Conservation (phyloP, 2,329 filamentous ascomycete species). For the Aspergillus quadricinctus region DNA sequence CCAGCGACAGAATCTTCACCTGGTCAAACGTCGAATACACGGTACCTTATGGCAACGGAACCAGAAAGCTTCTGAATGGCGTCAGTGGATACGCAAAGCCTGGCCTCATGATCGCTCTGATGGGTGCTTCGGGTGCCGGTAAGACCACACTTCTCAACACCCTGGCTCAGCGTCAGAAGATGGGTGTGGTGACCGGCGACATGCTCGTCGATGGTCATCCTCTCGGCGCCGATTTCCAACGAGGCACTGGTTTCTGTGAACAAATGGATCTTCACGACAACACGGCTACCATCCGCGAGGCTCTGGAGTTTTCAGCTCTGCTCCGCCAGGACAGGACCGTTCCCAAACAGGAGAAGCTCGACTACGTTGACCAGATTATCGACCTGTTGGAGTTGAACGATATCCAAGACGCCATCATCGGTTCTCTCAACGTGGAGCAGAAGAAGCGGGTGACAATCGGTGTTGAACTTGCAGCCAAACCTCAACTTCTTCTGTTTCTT, state of each 20-base stretch:
- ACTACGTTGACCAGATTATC: slow-evolving; percentile 64
- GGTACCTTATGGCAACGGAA: slow-evolving; percentile 62
- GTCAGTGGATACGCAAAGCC: slow-evolving; percentile 77
- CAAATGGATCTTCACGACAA: slow-evolving; percentile 69
- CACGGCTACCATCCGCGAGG: slow-evolving; percentile 63
- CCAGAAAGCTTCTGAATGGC: slow-evolving; percentile 61
- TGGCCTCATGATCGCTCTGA: slow-evolving; percentile 72
- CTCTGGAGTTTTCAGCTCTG: slow-evolving; percentile 64
- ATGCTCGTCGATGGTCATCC: slow-evolving; percentile 67
- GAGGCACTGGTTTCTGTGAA: slow-evolving; percentile 67
- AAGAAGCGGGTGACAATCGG: slow-evolving; percentile 69
- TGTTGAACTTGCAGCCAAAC: slow-evolving; percentile 67
- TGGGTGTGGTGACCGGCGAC: slow-evolving; percentile 61
- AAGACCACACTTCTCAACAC: slow-evolving; percentile 82
- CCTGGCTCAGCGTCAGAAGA: slow-evolving; percentile 65
- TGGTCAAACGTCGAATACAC: slow-evolving; percentile 69
- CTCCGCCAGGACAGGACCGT: slow-evolving; percentile 56
- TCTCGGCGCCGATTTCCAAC: slow-evolving; percentile 60
- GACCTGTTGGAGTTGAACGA: slow-evolving; percentile 61
- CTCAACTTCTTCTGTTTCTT: slow-evolving; percentile 63
- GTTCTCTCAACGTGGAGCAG: slow-evolving; percentile 63
- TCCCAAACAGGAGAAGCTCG: slow-evolving; percentile 58
- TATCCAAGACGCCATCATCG: slow-evolving; percentile 63
- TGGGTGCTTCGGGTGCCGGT: slow-evolving; percentile 76
- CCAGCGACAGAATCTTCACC: slow-evolving; percentile 64